Evolutionary conservation across 2,329 filamentous ascomycete species (phyloP).

Genomic region (Penicillium sp.): DNA sequence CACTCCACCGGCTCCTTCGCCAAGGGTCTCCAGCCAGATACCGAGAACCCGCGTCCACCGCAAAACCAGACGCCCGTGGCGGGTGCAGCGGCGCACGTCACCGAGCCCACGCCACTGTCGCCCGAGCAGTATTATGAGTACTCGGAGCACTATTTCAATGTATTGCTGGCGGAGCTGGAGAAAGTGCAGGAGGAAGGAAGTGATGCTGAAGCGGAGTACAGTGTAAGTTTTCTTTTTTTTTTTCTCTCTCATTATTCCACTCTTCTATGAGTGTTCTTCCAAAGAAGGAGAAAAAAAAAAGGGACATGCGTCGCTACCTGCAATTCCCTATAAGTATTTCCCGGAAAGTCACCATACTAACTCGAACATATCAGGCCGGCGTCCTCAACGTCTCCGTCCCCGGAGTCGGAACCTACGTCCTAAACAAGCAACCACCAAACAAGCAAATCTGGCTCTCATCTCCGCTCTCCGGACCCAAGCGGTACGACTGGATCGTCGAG

Average conservation of each 20-base stretch:
- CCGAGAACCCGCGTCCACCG: constrained; percentile 56
- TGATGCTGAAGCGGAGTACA: constrained; percentile 86
- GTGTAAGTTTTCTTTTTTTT: constrained; percentile 59
- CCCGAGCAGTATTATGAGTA: constrained; percentile 75
- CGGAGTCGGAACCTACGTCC: constrained; percentile 77
- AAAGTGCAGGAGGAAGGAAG: constrained; percentile 70
- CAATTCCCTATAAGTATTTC: no score
- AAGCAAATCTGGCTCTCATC: constrained; percentile 97
- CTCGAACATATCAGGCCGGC: constrained; percentile 65
- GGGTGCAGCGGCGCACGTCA: constrained; percentile 46
- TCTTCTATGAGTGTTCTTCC: no score
- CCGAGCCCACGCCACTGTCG: constrained; percentile 66
- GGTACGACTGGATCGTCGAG: constrained; percentile 83
- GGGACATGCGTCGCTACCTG: no score
- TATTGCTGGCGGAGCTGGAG: constrained; percentile 66
- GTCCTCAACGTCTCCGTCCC: constrained; percentile 78
- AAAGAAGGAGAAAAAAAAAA: no score
- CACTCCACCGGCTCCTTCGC: constrained; percentile 38
- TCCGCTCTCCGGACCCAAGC: constrained; percentile 87
- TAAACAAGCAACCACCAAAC: constrained; percentile 99
- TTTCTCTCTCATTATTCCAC: no score
- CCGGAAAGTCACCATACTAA: neutral
- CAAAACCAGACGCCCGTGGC: constrained; percentile 47
- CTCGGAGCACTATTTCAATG: constrained; percentile 74
- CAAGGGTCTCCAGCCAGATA: constrained; percentile 65